These are phyloP conservation scores for Lodderomyces elongisporus DNA, from an alignment of 1,139 yeast genomes.

Conservation along the genomic window DNA sequence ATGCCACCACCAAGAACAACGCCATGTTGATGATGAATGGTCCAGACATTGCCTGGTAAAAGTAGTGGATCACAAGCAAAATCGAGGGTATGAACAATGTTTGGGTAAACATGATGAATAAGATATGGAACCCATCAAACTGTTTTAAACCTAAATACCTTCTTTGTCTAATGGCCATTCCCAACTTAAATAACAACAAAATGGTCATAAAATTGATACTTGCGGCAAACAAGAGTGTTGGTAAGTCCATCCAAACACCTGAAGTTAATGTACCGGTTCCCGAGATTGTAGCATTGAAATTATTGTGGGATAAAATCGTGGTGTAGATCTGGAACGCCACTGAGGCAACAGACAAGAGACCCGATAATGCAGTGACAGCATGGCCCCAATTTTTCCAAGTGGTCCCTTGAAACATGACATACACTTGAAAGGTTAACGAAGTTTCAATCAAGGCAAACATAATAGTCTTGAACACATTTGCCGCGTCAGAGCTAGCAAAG, in stretches of 20 bases:
- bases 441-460: conserved; percentile 55
- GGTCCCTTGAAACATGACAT: conserved; percentile 60
- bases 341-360: conserved; percentile 43
- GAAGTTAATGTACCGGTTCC: conserved; percentile 6
- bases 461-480: conserved; percentile 55
- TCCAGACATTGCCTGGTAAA: conserved; percentile 8
- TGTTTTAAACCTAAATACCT: conserved; percentile 73
- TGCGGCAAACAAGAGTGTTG: conserved; percentile 60
- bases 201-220: conserved; percentile 62
- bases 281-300: conserved; percentile 7
- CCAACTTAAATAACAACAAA: conserved; percentile 56
- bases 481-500: conserved; percentile 45
- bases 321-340: conserved; percentile 49
- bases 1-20: conserved; percentile 43
- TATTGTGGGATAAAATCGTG: conserved; percentile 16
- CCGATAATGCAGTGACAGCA: conserved; percentile 35
- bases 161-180: conserved; percentile 65
- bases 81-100: conserved; percentile 75
- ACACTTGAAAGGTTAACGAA: conserved; percentile 67
- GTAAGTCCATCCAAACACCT: conserved; percentile 37
- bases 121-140: conserved; percentile 74
- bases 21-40: conserved; percentile 22
- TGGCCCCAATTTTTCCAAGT: conserved; percentile 35
- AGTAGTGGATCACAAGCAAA: conserved; percentile 51
- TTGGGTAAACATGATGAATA: conserved; percentile 78